Evolutionary conservation across 768 basidiomycete species (phyloP).

Genomic region (Macrolepiota dolichaula): DNA sequence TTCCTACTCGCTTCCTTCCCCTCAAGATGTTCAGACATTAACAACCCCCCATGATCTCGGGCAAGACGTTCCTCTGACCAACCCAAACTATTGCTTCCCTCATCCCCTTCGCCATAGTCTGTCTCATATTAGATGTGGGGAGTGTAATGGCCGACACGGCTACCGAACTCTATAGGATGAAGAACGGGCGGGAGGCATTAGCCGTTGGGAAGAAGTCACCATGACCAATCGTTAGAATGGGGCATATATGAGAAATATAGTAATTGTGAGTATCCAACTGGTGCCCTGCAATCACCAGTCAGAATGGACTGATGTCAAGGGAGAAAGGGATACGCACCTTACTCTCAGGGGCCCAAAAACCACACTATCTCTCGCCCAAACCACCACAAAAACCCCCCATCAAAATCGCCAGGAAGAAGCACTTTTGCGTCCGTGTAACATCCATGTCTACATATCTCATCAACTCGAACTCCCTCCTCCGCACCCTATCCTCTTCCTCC

Average conservation of each 20-base stretch:
- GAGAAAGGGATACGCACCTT: constrained; percentile 16
- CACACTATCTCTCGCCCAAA: constrained; percentile 34
- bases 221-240: constrained; percentile 40
- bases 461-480: constrained; percentile 35
- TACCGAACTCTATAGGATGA: constrained; percentile 40
- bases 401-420: constrained; percentile 21
- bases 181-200: constrained; percentile 35
- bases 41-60: no score
- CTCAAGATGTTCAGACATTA: not conserved
- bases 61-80: constrained; percentile 23
- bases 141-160: constrained; percentile 39
- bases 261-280: constrained; percentile 32
- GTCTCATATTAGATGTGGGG: constrained; percentile 40
- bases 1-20: no score
- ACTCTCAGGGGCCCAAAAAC: constrained; percentile 33
- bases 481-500: constrained; percentile 17
- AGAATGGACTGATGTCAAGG: constrained; percentile 16
- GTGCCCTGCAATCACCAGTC: constrained; percentile 10
- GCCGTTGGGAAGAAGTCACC: constrained; percentile 35
- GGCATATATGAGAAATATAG: constrained; percentile 37
- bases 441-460: constrained; percentile 31
- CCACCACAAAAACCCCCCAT: constrained; percentile 24
- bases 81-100: constrained; percentile 27
- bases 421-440: constrained; percentile 23
- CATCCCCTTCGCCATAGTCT: constrained; percentile 40